Evolutionary conservation across 176 grass and related monocot genomes (phyloP).

Genomic region (Carex kokanica): DNA sequence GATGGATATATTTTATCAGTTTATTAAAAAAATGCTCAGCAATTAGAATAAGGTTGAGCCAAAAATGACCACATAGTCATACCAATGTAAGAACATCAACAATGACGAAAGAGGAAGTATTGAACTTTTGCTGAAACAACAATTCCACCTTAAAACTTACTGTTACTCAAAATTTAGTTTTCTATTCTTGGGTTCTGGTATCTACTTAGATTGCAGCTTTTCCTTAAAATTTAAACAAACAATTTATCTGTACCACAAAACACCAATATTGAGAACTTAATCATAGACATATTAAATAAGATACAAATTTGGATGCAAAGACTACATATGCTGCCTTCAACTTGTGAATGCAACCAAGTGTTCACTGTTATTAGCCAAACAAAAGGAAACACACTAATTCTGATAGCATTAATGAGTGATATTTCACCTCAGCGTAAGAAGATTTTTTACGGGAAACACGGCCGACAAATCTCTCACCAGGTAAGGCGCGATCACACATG

Average conservation of each 20-base stretch:
- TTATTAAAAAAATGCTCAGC: background rate
- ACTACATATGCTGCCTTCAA: background rate
- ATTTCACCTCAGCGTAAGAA: conserved; percentile 33
- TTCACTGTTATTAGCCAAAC: background rate
- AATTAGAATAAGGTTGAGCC: background rate
- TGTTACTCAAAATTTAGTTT: background rate
- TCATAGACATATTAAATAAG: background rate
- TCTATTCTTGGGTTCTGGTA: background rate
- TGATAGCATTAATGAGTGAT: background rate
- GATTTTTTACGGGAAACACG: conserved; percentile 56
- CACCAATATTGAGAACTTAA: background rate
- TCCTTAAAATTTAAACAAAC: background rate
- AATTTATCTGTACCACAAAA: background rate
- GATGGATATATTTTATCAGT: background rate
- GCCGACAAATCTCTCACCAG: conserved; percentile 78
- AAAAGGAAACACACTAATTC: background rate
- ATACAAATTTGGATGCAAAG: background rate
- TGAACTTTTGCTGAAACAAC: too few relatives aligned
- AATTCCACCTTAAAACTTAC: too few relatives aligned
- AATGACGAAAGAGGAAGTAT: too few relatives aligned
- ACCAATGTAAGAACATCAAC: too few relatives aligned
- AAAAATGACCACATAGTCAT: too few relatives aligned
- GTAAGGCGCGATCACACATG: conserved; percentile 80
- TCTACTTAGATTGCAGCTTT: background rate
- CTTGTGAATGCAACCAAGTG: background rate